Evolutionary conservation across 768 basidiomycete genomes (phyloP).

Genomic region (Amanita rubescens): DNA sequence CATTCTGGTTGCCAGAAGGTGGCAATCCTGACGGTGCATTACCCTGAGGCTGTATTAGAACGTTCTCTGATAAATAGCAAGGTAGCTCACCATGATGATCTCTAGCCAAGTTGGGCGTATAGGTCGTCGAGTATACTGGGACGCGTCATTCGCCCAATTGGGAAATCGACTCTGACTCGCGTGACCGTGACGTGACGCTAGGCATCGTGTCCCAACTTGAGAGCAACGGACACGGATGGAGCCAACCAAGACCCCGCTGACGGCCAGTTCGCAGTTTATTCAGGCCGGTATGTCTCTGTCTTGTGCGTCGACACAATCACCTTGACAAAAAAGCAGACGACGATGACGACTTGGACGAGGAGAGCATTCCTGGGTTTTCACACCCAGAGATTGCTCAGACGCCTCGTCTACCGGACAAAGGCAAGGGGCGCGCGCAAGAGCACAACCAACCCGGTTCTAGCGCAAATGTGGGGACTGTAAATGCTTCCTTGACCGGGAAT

Average conservation of each 20-base stretch:
- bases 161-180: constrained; percentile 23
- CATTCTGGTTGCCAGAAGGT: constrained; percentile 26
- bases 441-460: constrained; percentile 46
- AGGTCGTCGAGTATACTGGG: constrained; percentile 16
- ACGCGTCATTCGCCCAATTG: constrained; percentile 47
- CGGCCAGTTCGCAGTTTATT: constrained; percentile 68
- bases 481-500: constrained; percentile 55
- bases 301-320: background rate
- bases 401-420: constrained; percentile 48
- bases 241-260: constrained; percentile 43
- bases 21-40: constrained; percentile 62
- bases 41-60: constrained; percentile 39
- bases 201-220: constrained; percentile 21
- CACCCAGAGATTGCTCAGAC: constrained; percentile 44
- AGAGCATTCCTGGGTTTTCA: constrained; percentile 72
- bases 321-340: constrained; percentile 37
- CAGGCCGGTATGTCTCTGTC: constrained; percentile 52
- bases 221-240: constrained; percentile 26
- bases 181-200: constrained; percentile 12
- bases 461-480: constrained; percentile 22
- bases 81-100: constrained; percentile 21
- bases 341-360: constrained; percentile 80
- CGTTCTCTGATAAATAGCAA: background rate
- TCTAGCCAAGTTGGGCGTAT: constrained; percentile 3
- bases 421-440: constrained; percentile 59